Percentiles rank a stretch among this genome's conserved stretches.
These are phyloP conservation scores for Porogramme epimiltina DNA, from an alignment of 1,284 basidiomycete genomes.

Conservation along the genomic window DNA sequence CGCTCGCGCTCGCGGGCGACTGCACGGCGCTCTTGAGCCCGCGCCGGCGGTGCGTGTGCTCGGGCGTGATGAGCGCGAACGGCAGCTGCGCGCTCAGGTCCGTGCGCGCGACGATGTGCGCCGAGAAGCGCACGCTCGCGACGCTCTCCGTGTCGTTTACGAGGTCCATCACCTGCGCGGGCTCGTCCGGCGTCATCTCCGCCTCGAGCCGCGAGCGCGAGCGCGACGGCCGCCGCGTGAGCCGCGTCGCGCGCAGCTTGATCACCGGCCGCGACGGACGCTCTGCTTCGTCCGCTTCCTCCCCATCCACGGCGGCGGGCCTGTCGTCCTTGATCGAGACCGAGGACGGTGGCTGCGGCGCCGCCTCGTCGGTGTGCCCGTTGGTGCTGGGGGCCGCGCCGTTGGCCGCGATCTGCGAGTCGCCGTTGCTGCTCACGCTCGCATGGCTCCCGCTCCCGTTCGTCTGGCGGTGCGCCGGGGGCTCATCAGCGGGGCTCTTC, in stretches of 20 bases:
- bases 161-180: conserved; percentile 46
- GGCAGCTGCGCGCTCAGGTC: conserved; percentile 62
- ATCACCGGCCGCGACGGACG: conserved; percentile 69
- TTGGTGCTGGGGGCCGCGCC: conserved; percentile 28
- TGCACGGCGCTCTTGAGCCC: conserved; percentile 16
- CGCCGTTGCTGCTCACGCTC: conserved; percentile 3
- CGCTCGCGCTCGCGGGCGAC: conserved; percentile 14
- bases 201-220: conserved; percentile 72
- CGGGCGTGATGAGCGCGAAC: conserved; percentile 78
- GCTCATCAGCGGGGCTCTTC: conserved; percentile 7
- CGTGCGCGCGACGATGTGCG: conserved; percentile 57
- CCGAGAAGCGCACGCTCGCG: conserved; percentile 76
- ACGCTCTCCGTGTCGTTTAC: conserved; percentile 60
- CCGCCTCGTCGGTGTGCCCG: conserved; percentile 20
- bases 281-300: conserved; percentile 47
- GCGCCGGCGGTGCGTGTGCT: conserved; percentile 45
- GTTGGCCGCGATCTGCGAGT: too few species aligned
- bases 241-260: conserved; percentile 61
- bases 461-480: conserved; percentile 3
- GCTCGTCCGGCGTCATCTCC: conserved; percentile 48
- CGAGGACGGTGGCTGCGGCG: conserved; percentile 13
- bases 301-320: conserved; percentile 20
- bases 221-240: conserved; percentile 46
- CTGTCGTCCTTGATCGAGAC: conserved; percentile 6
- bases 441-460: conserved; percentile 19